phyloP scores from a whole-genome alignment of 139 green algal genomes.

The Nannochloris sp. region DNA sequence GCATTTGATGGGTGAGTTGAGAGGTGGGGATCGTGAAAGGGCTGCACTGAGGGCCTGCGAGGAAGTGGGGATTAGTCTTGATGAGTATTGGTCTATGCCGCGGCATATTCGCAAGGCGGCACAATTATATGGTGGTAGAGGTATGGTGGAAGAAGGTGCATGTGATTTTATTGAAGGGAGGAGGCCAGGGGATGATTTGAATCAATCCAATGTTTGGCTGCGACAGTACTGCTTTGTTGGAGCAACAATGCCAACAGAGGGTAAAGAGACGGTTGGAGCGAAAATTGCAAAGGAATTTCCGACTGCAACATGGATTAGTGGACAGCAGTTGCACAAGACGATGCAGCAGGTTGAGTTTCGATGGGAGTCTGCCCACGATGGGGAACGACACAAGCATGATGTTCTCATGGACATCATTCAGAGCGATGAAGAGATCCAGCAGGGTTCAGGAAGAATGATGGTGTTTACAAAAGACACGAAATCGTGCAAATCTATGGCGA shows the following conservation, averaged over 20 bases:
- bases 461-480: constrained; percentile 66
- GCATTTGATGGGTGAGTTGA: constrained; percentile 51
- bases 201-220: constrained; percentile 15
- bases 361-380: background rate
- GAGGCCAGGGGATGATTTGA: background rate
- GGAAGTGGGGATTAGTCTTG: constrained; percentile 37
- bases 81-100: constrained; percentile 36
- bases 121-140: constrained; percentile 22
- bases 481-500: constrained; percentile 34
- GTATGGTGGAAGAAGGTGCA: constrained; percentile 42
- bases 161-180: background rate
- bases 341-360: constrained; percentile 15
- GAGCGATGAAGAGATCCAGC: too few relatives aligned
- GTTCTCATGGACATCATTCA: background rate
- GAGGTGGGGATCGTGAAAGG: constrained; percentile 40
- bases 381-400: background rate
- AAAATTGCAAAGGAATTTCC: constrained; percentile 51
- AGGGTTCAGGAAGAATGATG: constrained; percentile 42
- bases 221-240: constrained; percentile 90
- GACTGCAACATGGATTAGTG: constrained; percentile 57
- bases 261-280: constrained; percentile 45
- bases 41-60: constrained; percentile 27
- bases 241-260: constrained; percentile 75
- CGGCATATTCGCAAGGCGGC: constrained; percentile 39
- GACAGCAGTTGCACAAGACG: constrained; percentile 53